phyloP scores from a whole-genome alignment of 2,329 filamentous ascomycete species.

The Talaromyces sp. region DNA sequence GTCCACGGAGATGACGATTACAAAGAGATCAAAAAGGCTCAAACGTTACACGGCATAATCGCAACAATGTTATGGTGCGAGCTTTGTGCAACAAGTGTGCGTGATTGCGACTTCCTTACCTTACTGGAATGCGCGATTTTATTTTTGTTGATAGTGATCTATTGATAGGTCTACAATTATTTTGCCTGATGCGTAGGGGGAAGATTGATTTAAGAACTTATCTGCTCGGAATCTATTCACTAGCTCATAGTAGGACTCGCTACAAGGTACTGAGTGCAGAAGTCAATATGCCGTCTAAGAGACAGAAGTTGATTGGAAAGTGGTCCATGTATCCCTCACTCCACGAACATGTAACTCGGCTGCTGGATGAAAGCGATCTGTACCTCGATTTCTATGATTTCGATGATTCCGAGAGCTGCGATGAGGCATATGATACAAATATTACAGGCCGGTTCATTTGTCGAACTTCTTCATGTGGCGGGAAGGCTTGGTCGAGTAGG shows the following conservation, averaged over 20 bases:
- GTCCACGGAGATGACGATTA: too few relatives aligned
- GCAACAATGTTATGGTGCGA: not conserved
- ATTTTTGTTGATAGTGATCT: not conserved
- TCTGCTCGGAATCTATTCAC: not conserved
- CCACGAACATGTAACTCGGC: slow-evolving; percentile 32
- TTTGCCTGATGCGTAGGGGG: not conserved
- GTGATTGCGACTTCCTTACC: not conserved
- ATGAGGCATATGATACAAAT: slow-evolving; percentile 39
- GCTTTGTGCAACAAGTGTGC: not conserved
- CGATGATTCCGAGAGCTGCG: slow-evolving; percentile 29
- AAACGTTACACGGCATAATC: not conserved
- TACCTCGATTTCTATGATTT: slow-evolving; percentile 33
- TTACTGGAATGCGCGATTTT: not conserved
- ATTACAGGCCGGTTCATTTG: slow-evolving; percentile 47
- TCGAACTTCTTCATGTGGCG: slow-evolving; percentile 32
- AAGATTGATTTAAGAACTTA: not conserved
- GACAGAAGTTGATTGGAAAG: not conserved
- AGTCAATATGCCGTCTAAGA: not conserved
- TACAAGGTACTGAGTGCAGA: not conserved
- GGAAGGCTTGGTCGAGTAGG: slow-evolving; percentile 42
- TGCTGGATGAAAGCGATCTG: slow-evolving; percentile 34
- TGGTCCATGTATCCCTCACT: slow-evolving; percentile 39
- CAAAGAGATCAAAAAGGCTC: too few relatives aligned
- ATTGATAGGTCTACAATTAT: not conserved
- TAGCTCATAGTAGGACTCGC: not conserved